Base-by-base conservation (phyloP, 1,139 yeast species). In the Wickerhamomyces sp. region DNA sequence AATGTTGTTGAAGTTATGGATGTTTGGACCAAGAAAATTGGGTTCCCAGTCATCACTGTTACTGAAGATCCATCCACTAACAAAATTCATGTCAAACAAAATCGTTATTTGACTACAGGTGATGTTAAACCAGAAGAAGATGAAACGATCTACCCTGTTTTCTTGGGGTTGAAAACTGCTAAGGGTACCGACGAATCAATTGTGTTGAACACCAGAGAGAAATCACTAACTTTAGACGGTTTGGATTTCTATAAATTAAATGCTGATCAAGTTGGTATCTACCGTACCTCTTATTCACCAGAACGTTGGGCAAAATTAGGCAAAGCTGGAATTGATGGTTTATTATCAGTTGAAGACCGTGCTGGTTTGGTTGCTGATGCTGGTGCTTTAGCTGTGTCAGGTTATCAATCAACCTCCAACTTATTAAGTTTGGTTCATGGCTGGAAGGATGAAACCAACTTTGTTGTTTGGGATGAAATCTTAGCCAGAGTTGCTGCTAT, bases 311-410 rank as follows among this genome's bases (percentile, higher is more conserved):
- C 69, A 38, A 81, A 80, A 63, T 74, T 88, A 51, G 88, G 92
- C 42, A 62, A 73, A 50, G 88, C 87, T 38, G 89, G 88, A 43
- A 68, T 67, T 29, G 69, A 70, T 16, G 85, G 87, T 24, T 67
- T 76, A 49, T 72, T 87, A 49, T 73, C 90, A 7, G 87, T 82
- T 37, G 90, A 84, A 60, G 96, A 87, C 61, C 80, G 94, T 62
- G 83, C 85, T 42, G 95, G 95, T 40, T 75, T 87, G 50, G 86
- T 87, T 36, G 88, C 94, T 20, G 96, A 87, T 65, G 85, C 87
- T 20, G 80, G 76, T 39, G 76, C 90, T 9, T 72, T 86, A 51
- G 76, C 92, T 3, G 65, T 80, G 14, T 76, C 89, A 33, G 95
- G 95, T 15, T 80, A 77, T 58, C 77, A 82, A 45, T 69, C 81